Evolutionary conservation across 1,284 basidiomycete genomes (phyloP).

Genomic region (Marasmius fiardii): DNA sequence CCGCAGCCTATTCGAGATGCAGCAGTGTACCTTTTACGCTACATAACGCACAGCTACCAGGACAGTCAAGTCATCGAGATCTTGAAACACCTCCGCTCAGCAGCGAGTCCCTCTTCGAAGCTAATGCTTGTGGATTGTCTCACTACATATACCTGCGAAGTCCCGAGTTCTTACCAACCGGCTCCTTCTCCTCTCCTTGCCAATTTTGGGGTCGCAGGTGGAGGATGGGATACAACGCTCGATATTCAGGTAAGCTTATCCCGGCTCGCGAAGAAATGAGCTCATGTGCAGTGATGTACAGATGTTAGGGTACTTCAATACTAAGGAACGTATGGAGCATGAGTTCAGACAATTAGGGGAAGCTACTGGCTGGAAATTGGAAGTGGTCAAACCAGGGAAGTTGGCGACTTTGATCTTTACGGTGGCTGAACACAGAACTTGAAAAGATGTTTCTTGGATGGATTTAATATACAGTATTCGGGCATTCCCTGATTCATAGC

Average conservation of each 20-base stretch:
- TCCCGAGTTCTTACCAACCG: neutral
- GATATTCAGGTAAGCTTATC: conserved; percentile 18
- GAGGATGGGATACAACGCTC: conserved; percentile 15
- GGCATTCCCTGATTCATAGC: no score
- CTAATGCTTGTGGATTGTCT: conserved; percentile 27
- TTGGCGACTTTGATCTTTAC: conserved; percentile 20
- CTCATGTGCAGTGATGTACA: conserved; percentile 6
- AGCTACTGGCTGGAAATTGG: conserved; percentile 25
- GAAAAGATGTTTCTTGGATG: no score
- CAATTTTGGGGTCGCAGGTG: conserved; percentile 20
- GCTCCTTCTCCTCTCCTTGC: conserved; percentile 18
- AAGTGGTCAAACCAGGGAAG: conserved; percentile 20
- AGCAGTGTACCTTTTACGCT: conserved; percentile 27
- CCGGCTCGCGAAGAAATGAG: no score
- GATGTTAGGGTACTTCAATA: conserved; percentile 27
- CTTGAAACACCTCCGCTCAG: conserved; percentile 23
- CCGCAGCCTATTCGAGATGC: conserved; percentile 27
- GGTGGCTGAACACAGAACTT: no score
- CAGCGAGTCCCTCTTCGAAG: conserved; percentile 22
- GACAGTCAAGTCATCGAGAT: conserved; percentile 23
- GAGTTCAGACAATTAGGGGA: conserved; percentile 22
- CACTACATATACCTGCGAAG: conserved; percentile 5
- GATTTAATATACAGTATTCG: no score
- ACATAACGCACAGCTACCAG: conserved; percentile 33
- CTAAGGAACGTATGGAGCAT: conserved; percentile 24